Conservation (phyloP, 306 rosid genomes). For the Cucumis sativus region DNA sequence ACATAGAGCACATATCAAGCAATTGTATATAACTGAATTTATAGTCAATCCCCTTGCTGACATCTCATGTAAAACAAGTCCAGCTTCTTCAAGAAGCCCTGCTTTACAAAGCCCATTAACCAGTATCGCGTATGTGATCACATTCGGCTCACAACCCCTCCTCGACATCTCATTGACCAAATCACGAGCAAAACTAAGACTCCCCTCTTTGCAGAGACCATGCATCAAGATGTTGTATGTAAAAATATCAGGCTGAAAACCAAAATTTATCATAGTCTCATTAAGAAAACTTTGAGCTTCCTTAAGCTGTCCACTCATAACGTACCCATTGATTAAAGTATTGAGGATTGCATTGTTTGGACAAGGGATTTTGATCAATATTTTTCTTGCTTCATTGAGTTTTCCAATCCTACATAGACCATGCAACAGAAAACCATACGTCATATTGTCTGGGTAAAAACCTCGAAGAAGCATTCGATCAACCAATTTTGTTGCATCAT, state of each 20-base stretch:
- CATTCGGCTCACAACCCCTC: constrained; percentile 62
- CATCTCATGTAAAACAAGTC: constrained; percentile 54
- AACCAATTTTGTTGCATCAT: constrained; percentile 68
- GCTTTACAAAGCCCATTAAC: constrained; percentile 64
- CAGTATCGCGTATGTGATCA: constrained; percentile 66
- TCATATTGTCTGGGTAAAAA: constrained; percentile 46
- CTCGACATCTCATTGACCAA: constrained; percentile 45
- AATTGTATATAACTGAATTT: constrained; percentile 69
- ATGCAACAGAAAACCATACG: constrained; percentile 67
- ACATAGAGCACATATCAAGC: constrained; percentile 56
- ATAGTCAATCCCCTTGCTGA: constrained; percentile 42
- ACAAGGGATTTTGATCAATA: constrained; percentile 44
- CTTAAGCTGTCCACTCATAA: constrained; percentile 44
- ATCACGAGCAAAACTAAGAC: constrained; percentile 47
- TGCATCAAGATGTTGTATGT: constrained; percentile 66
- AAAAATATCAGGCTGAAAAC: constrained; percentile 58
- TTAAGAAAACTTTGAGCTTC: constrained; percentile 53
- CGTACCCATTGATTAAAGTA: constrained; percentile 75
- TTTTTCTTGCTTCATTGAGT: constrained; percentile 64
- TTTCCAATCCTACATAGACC: constrained; percentile 57
- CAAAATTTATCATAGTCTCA: constrained; percentile 35
- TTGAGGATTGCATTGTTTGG: constrained; percentile 51
- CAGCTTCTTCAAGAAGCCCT: constrained; percentile 50
- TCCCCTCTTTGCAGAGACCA: constrained; percentile 73
- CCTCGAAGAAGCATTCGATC: constrained; percentile 73